These are phyloP conservation scores for Dentipellis sp. DNA, from an alignment of 768 basidiomycete genomes.

Conservation along the genomic window DNA sequence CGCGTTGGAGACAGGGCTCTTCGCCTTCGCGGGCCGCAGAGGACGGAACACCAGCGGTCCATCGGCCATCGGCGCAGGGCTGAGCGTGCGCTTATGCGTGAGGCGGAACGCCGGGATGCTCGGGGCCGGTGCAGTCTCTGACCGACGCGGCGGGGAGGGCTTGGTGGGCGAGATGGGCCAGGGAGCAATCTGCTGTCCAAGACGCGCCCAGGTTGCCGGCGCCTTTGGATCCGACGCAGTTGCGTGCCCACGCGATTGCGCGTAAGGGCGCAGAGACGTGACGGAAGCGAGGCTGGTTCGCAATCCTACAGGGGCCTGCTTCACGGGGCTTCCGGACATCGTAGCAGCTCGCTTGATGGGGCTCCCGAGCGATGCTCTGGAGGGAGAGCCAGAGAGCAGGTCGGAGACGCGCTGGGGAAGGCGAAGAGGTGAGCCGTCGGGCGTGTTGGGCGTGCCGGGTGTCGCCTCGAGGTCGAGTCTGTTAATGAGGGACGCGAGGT, in stretches of 20 bases:
- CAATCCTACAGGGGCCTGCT: slow-evolving; percentile 15
- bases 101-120: slow-evolving; percentile 11
- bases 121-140: slow-evolving; percentile 5
- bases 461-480: slow-evolving; percentile 78
- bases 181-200: slow-evolving; percentile 52
- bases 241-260: slow-evolving; percentile 21
- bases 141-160: slow-evolving; percentile 20
- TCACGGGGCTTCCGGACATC: slow-evolving; percentile 16
- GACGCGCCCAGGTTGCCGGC: slow-evolving; percentile 6
- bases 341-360: slow-evolving; percentile 21
- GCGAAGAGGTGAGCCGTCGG: slow-evolving; percentile 26
- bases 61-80: slow-evolving; percentile 50
- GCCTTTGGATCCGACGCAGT: slow-evolving; percentile 3
- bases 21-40: slow-evolving; percentile 37
- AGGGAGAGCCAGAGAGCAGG: slow-evolving; percentile 10
- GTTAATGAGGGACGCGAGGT: slow-evolving; percentile 69
- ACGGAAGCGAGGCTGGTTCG: slow-evolving; percentile 32
- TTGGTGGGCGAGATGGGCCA: slow-evolving; percentile 43
- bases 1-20: slow-evolving; percentile 5
- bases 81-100: slow-evolving; percentile 45
- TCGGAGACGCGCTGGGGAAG: slow-evolving; percentile 17
- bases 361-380: slow-evolving; percentile 20
- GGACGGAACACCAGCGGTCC: slow-evolving; percentile 52
- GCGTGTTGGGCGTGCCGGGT: slow-evolving; percentile 41
- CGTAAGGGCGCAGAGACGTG: slow-evolving; percentile 43